Evolutionary conservation across 2,329 filamentous ascomycete genomes (phyloP).

Genomic region (Cordyceps tenuipes): DNA sequence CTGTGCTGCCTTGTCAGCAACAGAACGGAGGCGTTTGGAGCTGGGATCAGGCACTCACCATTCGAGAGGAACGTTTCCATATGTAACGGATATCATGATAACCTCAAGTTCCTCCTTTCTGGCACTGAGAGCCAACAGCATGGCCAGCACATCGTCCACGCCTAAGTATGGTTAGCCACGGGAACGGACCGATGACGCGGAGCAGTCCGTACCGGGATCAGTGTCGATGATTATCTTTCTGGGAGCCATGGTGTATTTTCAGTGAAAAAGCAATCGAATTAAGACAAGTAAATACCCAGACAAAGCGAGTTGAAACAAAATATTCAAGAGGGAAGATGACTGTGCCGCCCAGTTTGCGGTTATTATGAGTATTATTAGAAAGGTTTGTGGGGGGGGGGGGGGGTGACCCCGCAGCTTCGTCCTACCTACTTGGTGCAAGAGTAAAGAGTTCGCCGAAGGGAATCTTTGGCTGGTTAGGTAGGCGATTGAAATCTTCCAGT

Average conservation of each 20-base stretch:
- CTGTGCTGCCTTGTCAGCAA: constrained; percentile 30
- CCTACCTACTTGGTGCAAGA: not conserved
- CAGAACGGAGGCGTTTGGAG: not conserved
- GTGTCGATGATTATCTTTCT: constrained; percentile 90
- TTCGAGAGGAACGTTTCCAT: constrained; percentile 84
- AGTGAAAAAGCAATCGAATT: not conserved
- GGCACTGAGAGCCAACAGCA: constrained; percentile 78
- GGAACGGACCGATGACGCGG: not conserved
- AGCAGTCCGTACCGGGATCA: constrained; percentile 60
- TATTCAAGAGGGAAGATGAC: not conserved
- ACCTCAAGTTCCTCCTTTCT: constrained; percentile 79
- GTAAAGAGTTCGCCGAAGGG: too few relatives aligned
- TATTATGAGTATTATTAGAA: not conserved
- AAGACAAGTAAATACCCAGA: not conserved
- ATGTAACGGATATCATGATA: constrained; percentile 78
- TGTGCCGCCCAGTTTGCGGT: not conserved
- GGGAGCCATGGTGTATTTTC: constrained; percentile 45
- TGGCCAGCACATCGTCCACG: constrained; percentile 83
- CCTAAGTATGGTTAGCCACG: constrained; percentile 38
- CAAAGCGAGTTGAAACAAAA: not conserved
- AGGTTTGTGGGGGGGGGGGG: constrained; percentile 5
- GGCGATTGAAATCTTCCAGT: not conserved
- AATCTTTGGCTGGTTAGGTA: too few relatives aligned
- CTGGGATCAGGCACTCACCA: constrained; percentile 44
- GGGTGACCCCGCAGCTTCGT: constrained; percentile 8